Base-by-base conservation (phyloP, 2,329 filamentous ascomycete species). In the Colletotrichum kahawae region DNA sequence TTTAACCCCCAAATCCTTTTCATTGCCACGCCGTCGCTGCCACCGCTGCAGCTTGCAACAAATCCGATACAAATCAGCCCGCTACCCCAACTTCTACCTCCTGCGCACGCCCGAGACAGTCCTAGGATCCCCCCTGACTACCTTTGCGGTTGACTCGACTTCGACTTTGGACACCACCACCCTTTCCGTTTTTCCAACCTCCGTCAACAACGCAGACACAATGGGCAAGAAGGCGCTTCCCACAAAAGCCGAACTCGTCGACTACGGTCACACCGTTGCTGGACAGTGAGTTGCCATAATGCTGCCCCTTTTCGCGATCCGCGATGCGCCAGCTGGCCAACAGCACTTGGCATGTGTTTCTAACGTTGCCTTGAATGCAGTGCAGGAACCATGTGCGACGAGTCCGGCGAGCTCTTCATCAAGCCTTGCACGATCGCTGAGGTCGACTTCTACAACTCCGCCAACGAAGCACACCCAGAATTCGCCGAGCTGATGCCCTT, bases 401-500 rank as follows among this genome's bases (percentile, higher is more conserved):
- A 90, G 70, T 92, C 95, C 68, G 97, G 97, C 82, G 92, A 94
- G 77, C 88, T 98, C 38, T 94, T 99, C 82, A 95, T 98, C 82
- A 99, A 99, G 85, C 97, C 97, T 21, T 98, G 96, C 84, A 98
- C 95, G 1, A 86, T 92, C 77, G 89, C 92, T 77, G 97, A 99
- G 86, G 92, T 98, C 79, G 90, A 92, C 59, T 99, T 99, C 84
- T 99, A 99, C 88, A 92, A 98, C 82, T 91, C 92, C 51, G 93
- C 92, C 33, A 83, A 84, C 67, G 84, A 90, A 38, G 85, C 89
- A 27, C 93, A 98, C 81, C 91, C 92, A 34, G 91, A 93, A 3
- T 95, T 98, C 80, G 90, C 92, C 66, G 90, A 93, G 29, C 91
- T 96, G 79, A 96, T 98, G 89, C 96, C 97, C 60, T 89, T 92